Evolutionary conservation across 805 yeast species (phyloP), one percentile per base, ranked within the genome.

Genomic region (Tetrapisispora iriomotensis): DNA sequence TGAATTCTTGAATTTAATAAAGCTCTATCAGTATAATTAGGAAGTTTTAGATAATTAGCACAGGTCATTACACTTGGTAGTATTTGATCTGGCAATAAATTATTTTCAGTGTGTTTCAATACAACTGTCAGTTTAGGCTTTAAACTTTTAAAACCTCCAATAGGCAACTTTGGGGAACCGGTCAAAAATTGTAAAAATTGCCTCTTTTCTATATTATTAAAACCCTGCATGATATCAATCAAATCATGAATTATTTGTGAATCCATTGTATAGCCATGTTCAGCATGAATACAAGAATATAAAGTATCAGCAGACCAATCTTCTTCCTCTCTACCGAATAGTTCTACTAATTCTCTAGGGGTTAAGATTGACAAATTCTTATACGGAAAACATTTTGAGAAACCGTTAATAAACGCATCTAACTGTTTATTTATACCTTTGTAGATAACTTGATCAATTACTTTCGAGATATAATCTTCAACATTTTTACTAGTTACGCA

Each of bases 11-110:
- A 55, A 36, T 58, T 65, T 79, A 92, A 70, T 1, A 83, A 60
- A 14, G 68, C 77, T 42, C 69, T 71, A 26, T 72, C 64, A 3
- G 85, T 71, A 56, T 90, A 92, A 45, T 82, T 74, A 5, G 98
- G 97, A 17, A 92, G 64, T 58, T 90, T 90, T 48, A 90, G 68
- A 55, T 90, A 92, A 56, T 90, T 90, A 3, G 94, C 96, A 66
- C 98, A 90, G 0, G 98, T 90, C 98, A 90, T 90, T 3, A 92
- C 98, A 62, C 95, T 85, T 2, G 98, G 97, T 41, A 92, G 67
- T 53, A 81, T 87, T 44, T 79, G 86, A 59, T 90, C 95, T 5
- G 83, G 72, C 10, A 64, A 60, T 20, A 74, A 56, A 0, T 78
- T 81, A 34, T 72, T 77, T 38, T 90, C 97, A n/a, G 80, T 71